These are phyloP conservation scores for Plasmodium vinckei DNA, from an alignment of 169 alveolate species.

Conservation along the genomic window DNA sequence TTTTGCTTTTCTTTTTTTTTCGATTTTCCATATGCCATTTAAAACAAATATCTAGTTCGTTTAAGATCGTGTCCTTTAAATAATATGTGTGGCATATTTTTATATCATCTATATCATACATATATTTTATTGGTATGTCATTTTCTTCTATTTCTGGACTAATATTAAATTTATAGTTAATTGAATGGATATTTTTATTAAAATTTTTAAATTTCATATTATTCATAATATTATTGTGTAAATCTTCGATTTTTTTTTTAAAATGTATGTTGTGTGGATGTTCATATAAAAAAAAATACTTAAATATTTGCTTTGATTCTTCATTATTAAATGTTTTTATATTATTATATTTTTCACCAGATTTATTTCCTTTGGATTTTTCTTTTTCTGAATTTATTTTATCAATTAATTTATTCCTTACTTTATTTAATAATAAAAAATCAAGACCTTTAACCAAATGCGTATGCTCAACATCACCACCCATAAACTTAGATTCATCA, in stretches of 20 bases:
- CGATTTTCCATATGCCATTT: slow-evolving; percentile 74
- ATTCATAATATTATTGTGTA: slow-evolving; percentile 71
- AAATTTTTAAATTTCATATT: slow-evolving; percentile 71
- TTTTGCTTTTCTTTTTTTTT: slow-evolving; percentile 57
- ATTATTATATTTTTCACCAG: slow-evolving; percentile 13
- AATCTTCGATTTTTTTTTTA: slow-evolving; percentile 71
- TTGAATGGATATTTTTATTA: slow-evolving; percentile 50
- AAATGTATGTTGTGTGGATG: slow-evolving; percentile 81
- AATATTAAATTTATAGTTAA: slow-evolving; percentile 76
- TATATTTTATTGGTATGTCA: slow-evolving; percentile 79
- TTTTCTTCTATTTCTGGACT: slow-evolving; percentile 77
- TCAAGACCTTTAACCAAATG: slow-evolving; percentile 87
- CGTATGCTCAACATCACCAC: slow-evolving; percentile 86
- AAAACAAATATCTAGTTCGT: slow-evolving; percentile 53
- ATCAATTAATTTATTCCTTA: slow-evolving; percentile 77
- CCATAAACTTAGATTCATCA: slow-evolving; percentile 80
- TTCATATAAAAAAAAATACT: slow-evolving; percentile 80
- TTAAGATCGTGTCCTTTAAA: slow-evolving; percentile 12
- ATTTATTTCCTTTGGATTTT: slow-evolving; percentile 40
- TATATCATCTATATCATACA: slow-evolving; percentile 60
- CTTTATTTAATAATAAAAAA: slow-evolving; percentile 81
- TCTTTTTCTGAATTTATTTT: slow-evolving; percentile 53
- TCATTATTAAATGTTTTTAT: slow-evolving; percentile 59
- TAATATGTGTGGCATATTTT: slow-evolving; percentile 18
- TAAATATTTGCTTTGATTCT: slow-evolving; percentile 78